Percentiles rank a stretch among this genome's conserved stretches.
These are phyloP conservation scores for Diaporthe citriasiana DNA, from an alignment of 2,329 filamentous ascomycete genomes.

Conservation along the genomic window DNA sequence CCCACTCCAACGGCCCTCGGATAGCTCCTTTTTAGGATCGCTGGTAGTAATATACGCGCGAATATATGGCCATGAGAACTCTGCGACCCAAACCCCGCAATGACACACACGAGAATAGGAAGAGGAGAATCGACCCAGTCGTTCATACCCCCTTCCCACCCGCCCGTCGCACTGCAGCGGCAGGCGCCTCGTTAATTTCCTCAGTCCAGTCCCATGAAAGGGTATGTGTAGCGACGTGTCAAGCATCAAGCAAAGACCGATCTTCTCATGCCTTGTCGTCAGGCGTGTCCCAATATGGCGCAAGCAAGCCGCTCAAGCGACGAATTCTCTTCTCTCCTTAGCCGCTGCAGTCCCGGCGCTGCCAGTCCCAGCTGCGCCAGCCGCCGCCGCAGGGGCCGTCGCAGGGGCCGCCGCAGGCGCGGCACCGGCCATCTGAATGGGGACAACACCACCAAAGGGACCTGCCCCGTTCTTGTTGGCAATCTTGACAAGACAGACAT, in stretches of 20 bases:
- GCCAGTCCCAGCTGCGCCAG: neutral
- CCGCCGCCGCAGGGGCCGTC: slow-evolving; percentile 20
- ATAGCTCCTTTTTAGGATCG: neutral
- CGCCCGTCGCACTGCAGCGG: neutral
- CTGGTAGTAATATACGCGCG: neutral
- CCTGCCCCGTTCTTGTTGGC: slow-evolving; percentile 57
- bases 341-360: neutral
- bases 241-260: neutral
- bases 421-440: slow-evolving; percentile 54
- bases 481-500: slow-evolving; percentile 60
- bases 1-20: neutral
- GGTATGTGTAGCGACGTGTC: neutral
- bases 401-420: slow-evolving; percentile 20
- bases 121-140: slow-evolving; percentile 41
- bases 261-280: neutral
- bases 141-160: slow-evolving; percentile 39
- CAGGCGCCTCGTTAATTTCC: neutral
- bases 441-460: slow-evolving; percentile 58
- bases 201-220: neutral
- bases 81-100: neutral
- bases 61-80: neutral
- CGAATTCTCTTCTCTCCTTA: slow-evolving; percentile 16
- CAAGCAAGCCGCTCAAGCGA: neutral
- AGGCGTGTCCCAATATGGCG: neutral
- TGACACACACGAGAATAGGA: neutral